Base-by-base conservation (phyloP, 371 early-diverging fungal species). In the Mucor lusitanicus region DNA sequence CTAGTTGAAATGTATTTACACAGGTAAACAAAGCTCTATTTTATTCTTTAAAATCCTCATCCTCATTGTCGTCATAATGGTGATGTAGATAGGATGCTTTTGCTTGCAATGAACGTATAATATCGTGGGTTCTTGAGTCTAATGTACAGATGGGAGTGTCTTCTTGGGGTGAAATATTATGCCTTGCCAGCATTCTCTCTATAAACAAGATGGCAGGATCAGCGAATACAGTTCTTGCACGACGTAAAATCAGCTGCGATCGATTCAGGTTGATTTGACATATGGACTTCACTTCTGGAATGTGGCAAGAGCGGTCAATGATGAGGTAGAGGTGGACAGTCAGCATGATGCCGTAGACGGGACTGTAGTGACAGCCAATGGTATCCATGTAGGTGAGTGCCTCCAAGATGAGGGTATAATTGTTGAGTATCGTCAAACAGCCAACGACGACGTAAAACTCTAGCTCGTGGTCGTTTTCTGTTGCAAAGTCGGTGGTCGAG, bases 321-420 rank as follows among this genome's bases (percentile, higher is more conserved):
- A 79, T 72, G 28, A 77, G 63, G 56, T 70, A 79, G 1, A 79
- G 44, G 21, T 73, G 68, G 11, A 68, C 57, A 2, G 73, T 73
- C n/a, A 76, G 27, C 25, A 71, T 53, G 15, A 63, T 46, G 3
- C 78, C 82, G 53, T 79, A 77, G 0, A 76, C 68, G 0, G 82
- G 82, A 17, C 68, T 72, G n/a, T 79, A 75, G n/a, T 71, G 69
- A 64, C 82, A 82, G 23, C 75, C 76, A 6, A 69, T 64, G 0
- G 69, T 68, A 56, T 82, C 82, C 25, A 79, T 27, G 2, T 40
- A 35, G 9, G 65, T 64, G 17, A 79, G 56, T 11, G 71, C 48
- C 64, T 82, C 82, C 59, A 82, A 59, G 11, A 76, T 64, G 13
- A 65, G 65, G 59, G 79, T 82, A 66, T 77, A 79, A 28, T 71